These are phyloP conservation scores for Pythium pyrilobum DNA, from an alignment of 352 stramenopile species.

Conservation along the genomic window DNA sequence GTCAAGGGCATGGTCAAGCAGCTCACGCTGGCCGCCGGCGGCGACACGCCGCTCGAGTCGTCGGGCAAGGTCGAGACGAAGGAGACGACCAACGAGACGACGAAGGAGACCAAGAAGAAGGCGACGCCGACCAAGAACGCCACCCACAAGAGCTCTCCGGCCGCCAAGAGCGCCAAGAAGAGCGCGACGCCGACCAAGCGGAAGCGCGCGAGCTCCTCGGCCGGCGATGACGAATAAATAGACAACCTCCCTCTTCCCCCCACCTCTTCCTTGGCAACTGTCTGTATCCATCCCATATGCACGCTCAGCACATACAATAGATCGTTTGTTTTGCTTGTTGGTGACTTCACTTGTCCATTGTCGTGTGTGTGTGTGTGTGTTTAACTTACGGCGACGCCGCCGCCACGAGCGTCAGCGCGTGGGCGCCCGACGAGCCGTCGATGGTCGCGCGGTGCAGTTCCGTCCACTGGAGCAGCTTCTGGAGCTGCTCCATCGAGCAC, in stretches of 20 bases:
- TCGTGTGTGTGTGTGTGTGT: no score
- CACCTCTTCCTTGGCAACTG: not conserved
- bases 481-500: conserved; percentile 70
- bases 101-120: conserved; percentile 40
- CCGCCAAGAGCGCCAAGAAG: conserved; percentile 21
- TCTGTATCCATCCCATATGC: conserved; percentile 2
- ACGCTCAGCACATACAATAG: conserved; percentile 6
- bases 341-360: no score
- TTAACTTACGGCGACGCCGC: not conserved
- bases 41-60: conserved; percentile 12
- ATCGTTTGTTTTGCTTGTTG: conserved; percentile 2
- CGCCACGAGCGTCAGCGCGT: not conserved
- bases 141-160: not conserved
- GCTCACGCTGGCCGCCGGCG: conserved; percentile 24
- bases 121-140: conserved; percentile 5
- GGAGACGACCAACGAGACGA: conserved; percentile 1
- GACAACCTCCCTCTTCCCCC: not conserved
- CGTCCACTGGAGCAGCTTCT: conserved; percentile 71
- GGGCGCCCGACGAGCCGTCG: conserved; percentile 14
- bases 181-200: conserved; percentile 17
- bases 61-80: conserved; percentile 19
- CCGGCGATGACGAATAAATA: conserved; percentile 15
- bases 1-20: conserved; percentile 73
- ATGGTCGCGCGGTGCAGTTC: conserved; percentile 58
- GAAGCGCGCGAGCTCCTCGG: conserved; percentile 14